Evolutionary conservation across 2,329 filamentous ascomycete genomes (phyloP), one percentile per base, ranked within the genome.

Genomic region (Arthrobotrys musiformis): DNA sequence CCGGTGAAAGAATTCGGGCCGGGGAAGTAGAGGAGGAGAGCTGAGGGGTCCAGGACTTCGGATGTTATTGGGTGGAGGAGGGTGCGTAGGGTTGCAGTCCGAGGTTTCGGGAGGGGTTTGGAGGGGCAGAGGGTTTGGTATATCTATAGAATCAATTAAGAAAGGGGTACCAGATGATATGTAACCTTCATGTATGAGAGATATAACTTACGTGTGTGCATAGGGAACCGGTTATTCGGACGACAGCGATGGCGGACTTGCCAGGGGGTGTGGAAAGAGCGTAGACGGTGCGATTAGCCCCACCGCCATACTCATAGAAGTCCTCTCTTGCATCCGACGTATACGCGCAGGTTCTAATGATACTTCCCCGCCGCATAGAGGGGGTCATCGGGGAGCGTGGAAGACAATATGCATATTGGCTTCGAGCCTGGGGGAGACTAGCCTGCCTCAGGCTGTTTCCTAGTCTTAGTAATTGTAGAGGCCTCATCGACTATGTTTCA

Each of bases 181-280:
- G 67, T 52, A 70, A 19, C 40, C 9, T 24, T 15, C n/a, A 4
- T 42, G n/a, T n/a, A n/a, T n/a, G n/a, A n/a, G 17, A 37, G 11
- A 62, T 76, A 74, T 30, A 17, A 77, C 84, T 81, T 85, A 93
- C 90, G 81, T 90, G 86, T 74, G 88, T 84, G 83, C 92, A 94
- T 50, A 90, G 89, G 28, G 92, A 88, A 0, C 95, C 95, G 3
- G 95, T 97, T 26, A 97, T 87, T 13, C 95, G 89, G 63, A 98
- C 90, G 37, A 98, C 90, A 1, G 94, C 94, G 82, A 99, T 97
- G 0, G 93, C 95, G 48, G 93, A 93, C 82, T 90, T 90, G 0
- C 94, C 95, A 9, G 91, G 86, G 0, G 93, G 93, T 0, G 94
- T 96, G 0, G 94, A 97, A 0, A 98, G 85, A 0, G 95, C 95